A percentile compares a stretch with the other conserved stretches of the same genome.
Conservation (phyloP, 2,329 filamentous ascomycete genomes). For the Sporothrix humicola region DNA sequence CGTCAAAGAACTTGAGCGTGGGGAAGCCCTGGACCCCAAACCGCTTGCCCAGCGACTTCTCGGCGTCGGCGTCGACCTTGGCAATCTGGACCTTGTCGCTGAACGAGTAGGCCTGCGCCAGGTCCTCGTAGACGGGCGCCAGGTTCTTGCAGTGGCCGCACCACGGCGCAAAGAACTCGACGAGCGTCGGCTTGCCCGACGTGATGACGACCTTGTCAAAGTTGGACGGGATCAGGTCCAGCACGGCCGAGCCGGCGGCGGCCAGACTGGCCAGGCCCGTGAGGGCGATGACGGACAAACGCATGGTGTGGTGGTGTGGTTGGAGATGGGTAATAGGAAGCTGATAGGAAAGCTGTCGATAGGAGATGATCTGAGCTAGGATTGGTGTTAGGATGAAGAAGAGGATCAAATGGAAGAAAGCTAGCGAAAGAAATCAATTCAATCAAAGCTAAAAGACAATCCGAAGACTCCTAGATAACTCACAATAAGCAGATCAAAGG, state of each 20-base stretch:
- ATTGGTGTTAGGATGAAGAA: neutral
- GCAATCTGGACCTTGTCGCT: constrained; percentile 81
- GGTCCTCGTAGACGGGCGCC: constrained; percentile 91
- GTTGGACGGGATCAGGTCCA: constrained; percentile 87
- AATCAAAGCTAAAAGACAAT: neutral
- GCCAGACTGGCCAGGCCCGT: constrained; percentile 59
- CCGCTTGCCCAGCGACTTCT: constrained; percentile 81
- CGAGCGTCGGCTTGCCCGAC: constrained; percentile 91
- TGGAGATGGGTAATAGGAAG: neutral
- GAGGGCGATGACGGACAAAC: constrained; percentile 66
- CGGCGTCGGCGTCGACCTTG: constrained; percentile 93
- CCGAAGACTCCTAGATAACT: neutral
- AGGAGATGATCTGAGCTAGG: neutral
- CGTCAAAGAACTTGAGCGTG: constrained; percentile 97
- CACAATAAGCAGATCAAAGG: neutral
- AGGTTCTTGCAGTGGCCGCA: constrained; percentile 99
- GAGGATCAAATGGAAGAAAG: neutral
- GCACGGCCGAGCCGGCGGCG: constrained; percentile 78
- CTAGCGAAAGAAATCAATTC: neutral
- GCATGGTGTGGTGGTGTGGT: constrained; percentile 53
- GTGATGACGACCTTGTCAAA: constrained; percentile 90
- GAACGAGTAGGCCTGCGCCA: constrained; percentile 74
- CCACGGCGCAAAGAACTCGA: constrained; percentile 99
- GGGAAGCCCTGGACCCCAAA: constrained; percentile 95
- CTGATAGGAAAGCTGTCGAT: neutral